Evolutionary conservation across 257 asterid species (phyloP), one percentile per base, ranked within the genome.

Genomic region (Primulina tabacum): DNA sequence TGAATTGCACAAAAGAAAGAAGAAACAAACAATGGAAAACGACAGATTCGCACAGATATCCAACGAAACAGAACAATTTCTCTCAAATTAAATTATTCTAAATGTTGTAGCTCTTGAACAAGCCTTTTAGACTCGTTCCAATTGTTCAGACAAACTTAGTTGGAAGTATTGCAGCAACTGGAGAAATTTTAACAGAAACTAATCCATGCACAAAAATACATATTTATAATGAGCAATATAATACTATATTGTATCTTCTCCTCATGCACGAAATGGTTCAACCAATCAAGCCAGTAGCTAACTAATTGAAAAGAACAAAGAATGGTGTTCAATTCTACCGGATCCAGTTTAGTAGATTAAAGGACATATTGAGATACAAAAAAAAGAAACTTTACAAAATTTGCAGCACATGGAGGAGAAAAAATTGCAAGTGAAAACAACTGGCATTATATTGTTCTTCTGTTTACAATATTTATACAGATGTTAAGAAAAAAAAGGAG

Each of bases 21-120:
- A 56, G 18, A 47, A 30, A 10, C 53, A 14, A 63, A 40, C 16
- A 8, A 73, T 20, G 60, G 57, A 26, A 62, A 47, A 68, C 20
- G 71, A 55, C 58, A 73, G 55, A 69, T 52, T 58, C 50, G 70
- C 3, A 57, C 66, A 55, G 59, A 32, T 28, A 47, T 65, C 57
- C 55, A 65, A 61, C 12, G 56, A 32, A 28, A 60, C 10, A 28
- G 26, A 40, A 52, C 37, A 60, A 4, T 21, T 8, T 17, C 35
- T 66, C 30, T 30, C 50, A 9, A 47, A 24, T 16, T 37, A 71
- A 68, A 34, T 16, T 50, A 10, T 12, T 47, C 0, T 16, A 52
- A 30, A 71, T 17, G 16, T 10, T 28, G 32, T 11, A 33, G 50
- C 20, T 37, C 68, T 35, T 24, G 4, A 34, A 50, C 34, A 64